Conservation (phyloP, 345 rosid genomes). For the Eucalyptus lansdowneana region DNA sequence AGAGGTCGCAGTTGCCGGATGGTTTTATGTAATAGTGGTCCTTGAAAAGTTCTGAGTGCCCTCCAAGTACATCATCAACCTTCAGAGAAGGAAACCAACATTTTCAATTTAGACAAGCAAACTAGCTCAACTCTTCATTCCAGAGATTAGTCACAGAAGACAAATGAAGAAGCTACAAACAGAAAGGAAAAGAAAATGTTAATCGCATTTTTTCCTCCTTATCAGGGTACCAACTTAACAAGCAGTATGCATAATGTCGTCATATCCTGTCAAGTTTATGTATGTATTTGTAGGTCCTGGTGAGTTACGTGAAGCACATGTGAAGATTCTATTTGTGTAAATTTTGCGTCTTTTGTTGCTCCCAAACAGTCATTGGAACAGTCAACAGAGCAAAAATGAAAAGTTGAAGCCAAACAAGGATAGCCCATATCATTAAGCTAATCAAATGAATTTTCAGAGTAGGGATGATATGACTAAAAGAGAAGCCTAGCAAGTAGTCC, state of each 20-base stretch:
- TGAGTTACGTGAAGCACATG: background rate
- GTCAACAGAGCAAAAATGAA: background rate
- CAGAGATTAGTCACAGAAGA: background rate
- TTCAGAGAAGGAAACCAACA: background rate
- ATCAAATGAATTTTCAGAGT: background rate
- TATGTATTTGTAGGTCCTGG: background rate
- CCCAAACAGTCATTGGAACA: background rate
- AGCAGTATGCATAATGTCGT: background rate
- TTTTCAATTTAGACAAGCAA: background rate
- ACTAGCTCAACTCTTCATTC: background rate
- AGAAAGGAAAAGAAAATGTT: background rate
- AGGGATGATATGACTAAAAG: background rate
- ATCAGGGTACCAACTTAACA: background rate
- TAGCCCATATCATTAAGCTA: background rate
- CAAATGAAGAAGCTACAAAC: background rate
- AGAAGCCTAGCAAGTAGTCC: background rate
- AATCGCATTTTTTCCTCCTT: background rate
- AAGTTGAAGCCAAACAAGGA: background rate
- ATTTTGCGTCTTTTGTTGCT: background rate
- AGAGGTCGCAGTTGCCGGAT: constrained; percentile 81
- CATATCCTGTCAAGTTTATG: background rate
- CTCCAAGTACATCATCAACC: constrained; percentile 75
- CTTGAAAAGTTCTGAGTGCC: constrained; percentile 60
- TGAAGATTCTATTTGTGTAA: background rate
- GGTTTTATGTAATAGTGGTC: constrained; percentile 73